Base-by-base conservation (phyloP, 768 basidiomycete species). In the Mycena haematopus region DNA sequence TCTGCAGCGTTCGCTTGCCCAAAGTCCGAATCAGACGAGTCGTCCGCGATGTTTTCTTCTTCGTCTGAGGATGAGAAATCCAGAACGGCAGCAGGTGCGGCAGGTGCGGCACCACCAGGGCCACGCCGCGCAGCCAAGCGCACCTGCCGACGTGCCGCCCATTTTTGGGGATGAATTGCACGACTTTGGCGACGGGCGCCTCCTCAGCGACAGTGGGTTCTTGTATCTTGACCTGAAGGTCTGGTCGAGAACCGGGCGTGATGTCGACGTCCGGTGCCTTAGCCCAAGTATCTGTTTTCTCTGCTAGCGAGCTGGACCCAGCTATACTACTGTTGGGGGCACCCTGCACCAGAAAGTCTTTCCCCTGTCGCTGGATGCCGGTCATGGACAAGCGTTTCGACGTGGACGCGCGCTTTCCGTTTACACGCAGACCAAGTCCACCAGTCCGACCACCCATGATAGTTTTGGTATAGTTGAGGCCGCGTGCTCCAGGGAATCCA, bases 391-490 rank as follows among this genome's bases (percentile, higher is more conserved):
- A 70, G 25, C 86, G 80, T 60, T 83, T 84, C 10, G 86, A 84
- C 1, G 79, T 77, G 2, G 85, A 85, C 0, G 71, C 75, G 17
- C 88, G 78, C 67, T 87, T 86, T 0, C 86, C 94, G 27, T 84
- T 77, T 3, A 94, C 89, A 24, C 95, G 82, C 76, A 96, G 82
- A 0, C 95, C 95, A 1, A 90, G 72, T 0, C 83, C 91, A 5
- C 92, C 92, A 0, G 85, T 82, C 25, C 86, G 82, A 5, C 83
- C 82, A 4, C 88, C 93, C 82, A 95, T 88, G 70, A 97, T 96
- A 3, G 96, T 97, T 69, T 90, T 87, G 7, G 93, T 91, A 74
- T 96, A 90, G 71, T 90, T 92, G 66, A 97, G 81, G 15, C 83
- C 73, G 70, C 13, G 80, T 74, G 66, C 85, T 71, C 69, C 88